These are phyloP conservation scores for Quillaja saponaria DNA, from an alignment of 306 rosid species.

Conservation along the genomic window DNA sequence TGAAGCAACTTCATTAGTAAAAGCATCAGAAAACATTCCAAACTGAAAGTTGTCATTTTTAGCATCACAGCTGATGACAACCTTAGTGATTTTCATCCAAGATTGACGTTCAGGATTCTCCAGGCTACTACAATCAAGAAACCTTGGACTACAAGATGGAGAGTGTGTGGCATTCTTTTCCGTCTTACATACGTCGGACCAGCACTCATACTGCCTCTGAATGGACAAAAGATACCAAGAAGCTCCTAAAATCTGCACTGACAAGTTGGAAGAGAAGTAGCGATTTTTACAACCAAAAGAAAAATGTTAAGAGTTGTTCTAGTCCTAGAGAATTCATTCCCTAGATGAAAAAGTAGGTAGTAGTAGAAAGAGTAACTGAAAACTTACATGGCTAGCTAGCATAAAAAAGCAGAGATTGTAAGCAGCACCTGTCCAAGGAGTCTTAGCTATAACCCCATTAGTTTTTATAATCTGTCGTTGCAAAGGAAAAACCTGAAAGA, in stretches of 20 bases:
- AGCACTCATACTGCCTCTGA: slow-evolving; percentile 70
- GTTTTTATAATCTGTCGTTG: slow-evolving; percentile 64
- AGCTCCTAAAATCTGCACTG: slow-evolving; percentile 84
- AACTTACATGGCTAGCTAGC: slow-evolving; percentile 73
- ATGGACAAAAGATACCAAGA: slow-evolving; percentile 82
- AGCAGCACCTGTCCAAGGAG: slow-evolving; percentile 76
- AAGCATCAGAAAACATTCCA: slow-evolving; percentile 85
- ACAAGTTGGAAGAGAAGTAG: slow-evolving; percentile 25
- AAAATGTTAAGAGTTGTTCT: no score
- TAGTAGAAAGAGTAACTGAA: no score
- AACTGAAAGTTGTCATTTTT: slow-evolving; percentile 53
- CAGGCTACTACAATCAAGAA: slow-evolving; percentile 53
- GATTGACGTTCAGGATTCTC: slow-evolving; percentile 36
- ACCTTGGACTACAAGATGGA: slow-evolving; percentile 60
- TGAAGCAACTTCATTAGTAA: slow-evolving; percentile 62
- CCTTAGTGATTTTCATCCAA: slow-evolving; percentile 54
- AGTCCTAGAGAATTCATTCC: no score
- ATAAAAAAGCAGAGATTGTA: slow-evolving; percentile 78
- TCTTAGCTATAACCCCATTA: slow-evolving; percentile 76
- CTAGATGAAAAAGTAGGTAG: no score
- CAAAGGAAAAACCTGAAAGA: slow-evolving; percentile 73
- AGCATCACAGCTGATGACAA: slow-evolving; percentile 62
- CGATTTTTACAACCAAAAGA: neutral
- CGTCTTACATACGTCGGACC: slow-evolving; percentile 53
- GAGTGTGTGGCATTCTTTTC: slow-evolving; percentile 71